Percentiles rank a stretch among this genome's conserved stretches.
phyloP scores from a whole-genome alignment of 805 yeast genomes.

The Nakazawaea ernobii region DNA sequence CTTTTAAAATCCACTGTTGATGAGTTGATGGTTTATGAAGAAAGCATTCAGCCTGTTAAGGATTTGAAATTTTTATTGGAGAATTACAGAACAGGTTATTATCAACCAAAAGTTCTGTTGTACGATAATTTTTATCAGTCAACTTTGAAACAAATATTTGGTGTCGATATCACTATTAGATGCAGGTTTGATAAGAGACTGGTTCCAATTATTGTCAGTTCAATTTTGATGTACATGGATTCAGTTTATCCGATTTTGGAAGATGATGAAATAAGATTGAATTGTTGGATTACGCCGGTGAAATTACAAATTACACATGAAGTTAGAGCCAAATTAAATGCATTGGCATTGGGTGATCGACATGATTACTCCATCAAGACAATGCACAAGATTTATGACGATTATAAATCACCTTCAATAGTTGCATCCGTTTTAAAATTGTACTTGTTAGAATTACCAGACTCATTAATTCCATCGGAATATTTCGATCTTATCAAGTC shows the following conservation, averaged over 20 bases:
- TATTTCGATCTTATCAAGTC: constrained; percentile 64
- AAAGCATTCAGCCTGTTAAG: constrained; percentile 60
- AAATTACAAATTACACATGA: constrained; percentile 56
- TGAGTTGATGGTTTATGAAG: constrained; percentile 58
- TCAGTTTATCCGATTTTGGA: constrained; percentile 60
- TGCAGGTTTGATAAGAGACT: constrained; percentile 66
- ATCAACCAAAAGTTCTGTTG: constrained; percentile 63
- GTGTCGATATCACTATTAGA: constrained; percentile 67
- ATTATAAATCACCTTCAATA: constrained; percentile 41
- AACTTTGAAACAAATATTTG: constrained; percentile 66
- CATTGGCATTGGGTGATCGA: constrained; percentile 21
- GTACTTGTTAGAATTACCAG: constrained; percentile 75
- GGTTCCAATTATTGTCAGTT: constrained; percentile 64
- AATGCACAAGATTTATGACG: constrained; percentile 26
- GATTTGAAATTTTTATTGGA: constrained; percentile 66
- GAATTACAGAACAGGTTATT: constrained; percentile 67
- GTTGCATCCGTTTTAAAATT: constrained; percentile 67
- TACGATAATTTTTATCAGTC: constrained; percentile 80
- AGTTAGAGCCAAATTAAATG: constrained; percentile 49
- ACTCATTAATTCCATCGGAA: constrained; percentile 60
- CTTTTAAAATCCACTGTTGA: constrained; percentile 55
- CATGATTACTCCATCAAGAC: constrained; percentile 26
- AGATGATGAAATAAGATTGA: constrained; percentile 62
- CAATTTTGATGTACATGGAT: constrained; percentile 64
- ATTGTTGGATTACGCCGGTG: constrained; percentile 65